These are phyloP conservation scores for Globisporangium heterothallicum DNA, from an alignment of 352 stramenopile species.

Conservation along the genomic window DNA sequence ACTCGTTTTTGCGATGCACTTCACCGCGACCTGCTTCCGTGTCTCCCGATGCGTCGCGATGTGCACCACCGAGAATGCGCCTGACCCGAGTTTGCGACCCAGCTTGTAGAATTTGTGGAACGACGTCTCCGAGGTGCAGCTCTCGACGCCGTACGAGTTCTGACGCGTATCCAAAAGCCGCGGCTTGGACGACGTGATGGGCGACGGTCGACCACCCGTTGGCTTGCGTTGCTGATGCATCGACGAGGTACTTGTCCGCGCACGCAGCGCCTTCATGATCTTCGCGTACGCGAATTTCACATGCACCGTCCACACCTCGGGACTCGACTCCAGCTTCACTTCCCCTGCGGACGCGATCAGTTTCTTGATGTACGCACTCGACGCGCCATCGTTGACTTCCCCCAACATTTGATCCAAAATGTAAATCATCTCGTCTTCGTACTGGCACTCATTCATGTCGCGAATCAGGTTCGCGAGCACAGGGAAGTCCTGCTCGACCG, in stretches of 20 bases:
- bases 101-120: conserved; percentile 81
- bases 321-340: conserved; percentile 55
- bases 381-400: conserved; percentile 63
- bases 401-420: conserved; percentile 78
- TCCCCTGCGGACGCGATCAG: conserved; percentile 65
- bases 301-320: conserved; percentile 58
- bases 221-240: conserved; percentile 8
- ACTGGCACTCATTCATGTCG: conserved; percentile 66
- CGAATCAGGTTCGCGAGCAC: conserved; percentile 73
- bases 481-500: conserved; percentile 62
- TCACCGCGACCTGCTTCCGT: conserved; percentile 74
- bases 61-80: conserved; percentile 87
- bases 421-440: conserved; percentile 79
- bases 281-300: conserved; percentile 72
- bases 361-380: conserved; percentile 66
- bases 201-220: conserved; percentile 12
- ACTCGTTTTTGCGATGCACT: conserved; percentile 64
- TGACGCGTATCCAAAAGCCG: conserved; percentile 26
- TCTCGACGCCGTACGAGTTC: conserved; percentile 43
- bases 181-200: conserved; percentile 9
- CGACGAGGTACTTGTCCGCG: conserved; percentile 15
- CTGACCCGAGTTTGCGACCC: conserved; percentile 78
- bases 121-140: conserved; percentile 20
- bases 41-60: conserved; percentile 70
- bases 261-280: conserved; percentile 75